Base-by-base conservation (phyloP, 225 moss, liverwort and hornwort genomes). In the Neckera pumila region DNA sequence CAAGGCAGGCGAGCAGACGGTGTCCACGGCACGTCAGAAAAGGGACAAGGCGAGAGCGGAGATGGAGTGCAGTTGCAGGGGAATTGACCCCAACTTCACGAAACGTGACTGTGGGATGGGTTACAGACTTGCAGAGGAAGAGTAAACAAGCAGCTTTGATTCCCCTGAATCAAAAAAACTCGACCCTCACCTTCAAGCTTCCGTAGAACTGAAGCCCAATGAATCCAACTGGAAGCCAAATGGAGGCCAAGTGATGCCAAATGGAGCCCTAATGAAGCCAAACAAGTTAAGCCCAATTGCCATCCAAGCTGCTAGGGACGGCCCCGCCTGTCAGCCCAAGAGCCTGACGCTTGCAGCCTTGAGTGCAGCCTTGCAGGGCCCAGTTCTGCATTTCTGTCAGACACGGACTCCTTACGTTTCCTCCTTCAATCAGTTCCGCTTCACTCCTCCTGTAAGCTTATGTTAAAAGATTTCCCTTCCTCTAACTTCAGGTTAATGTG, bases 1-100 rank as follows among this genome's bases (percentile, higher is more conserved):
- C 8, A 65, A 89, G n/a, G n/a, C n/a, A 74, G 20, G n/a, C 58
- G 57, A 38, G 38, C 58, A 78, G 56, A 30, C 64, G 66, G 65
- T 87, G 76, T 87, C 87, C 71, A 89, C 87, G 91, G 85, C 87
- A 89, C 89, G 89, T 81, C 82, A 81, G 67, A 67, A 79, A 84
- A 38, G n/a, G 4, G 36, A 23, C 30, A 36, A 26, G 23, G 34
- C 12, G 49, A 38, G 71, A 57, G 54, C 56, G 77, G 84, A 59
- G 72, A 60, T 53, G 71, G 79, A 79, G 72, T 47, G 84, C 79
- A 58, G 28, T 84, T 57, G 70, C 70, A 70, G 23, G 42, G 57
- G 42, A 84, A 56, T 86, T 76, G 61, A 85, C 74, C 26, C 47
- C 27, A 59, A 85, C 74, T 60, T 60, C 85, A 85, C 76, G 53